A percentile compares a stretch with the other conserved stretches of the same genome.
Evolutionary conservation across 2,329 filamentous ascomycete genomes (phyloP).

Genomic region (Dryadomyces sulphureus): DNA sequence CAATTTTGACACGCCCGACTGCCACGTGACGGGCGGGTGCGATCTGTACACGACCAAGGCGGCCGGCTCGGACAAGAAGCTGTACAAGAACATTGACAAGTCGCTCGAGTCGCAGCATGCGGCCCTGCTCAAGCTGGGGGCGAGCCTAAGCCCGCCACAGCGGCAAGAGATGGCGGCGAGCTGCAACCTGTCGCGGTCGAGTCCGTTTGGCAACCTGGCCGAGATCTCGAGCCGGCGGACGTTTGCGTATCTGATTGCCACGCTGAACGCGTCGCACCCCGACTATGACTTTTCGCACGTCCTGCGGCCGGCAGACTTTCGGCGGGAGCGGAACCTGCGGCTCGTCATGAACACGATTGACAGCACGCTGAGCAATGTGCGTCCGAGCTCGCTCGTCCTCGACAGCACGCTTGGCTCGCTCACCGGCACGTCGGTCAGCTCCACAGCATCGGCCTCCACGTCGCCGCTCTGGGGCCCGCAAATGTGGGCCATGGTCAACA

Average conservation of each 20-base stretch:
- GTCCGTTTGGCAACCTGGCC: constrained; percentile 81
- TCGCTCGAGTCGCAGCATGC: constrained; percentile 86
- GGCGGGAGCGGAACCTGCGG: constrained; percentile 64
- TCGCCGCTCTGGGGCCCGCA: constrained; percentile 66
- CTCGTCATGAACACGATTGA: constrained; percentile 79
- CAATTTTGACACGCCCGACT: constrained; percentile 90
- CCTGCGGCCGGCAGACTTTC: constrained; percentile 78
- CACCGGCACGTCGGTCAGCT: constrained; percentile 24
- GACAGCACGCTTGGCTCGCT: constrained; percentile 25
- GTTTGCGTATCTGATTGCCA: constrained; percentile 92
- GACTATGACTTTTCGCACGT: constrained; percentile 97
- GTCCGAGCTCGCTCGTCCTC: constrained; percentile 40
- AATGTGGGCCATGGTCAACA: constrained; percentile 86
- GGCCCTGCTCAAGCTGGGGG: constrained; percentile 71
- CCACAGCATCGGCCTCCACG: constrained; percentile 22
- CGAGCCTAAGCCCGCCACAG: constrained; percentile 73
- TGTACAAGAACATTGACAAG: constrained; percentile 90
- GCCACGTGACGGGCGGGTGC: constrained; percentile 82
- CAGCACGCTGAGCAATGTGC: constrained; percentile 72
- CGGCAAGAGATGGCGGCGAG: constrained; percentile 51
- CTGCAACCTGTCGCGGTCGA: constrained; percentile 69
- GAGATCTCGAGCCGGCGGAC: constrained; percentile 80
- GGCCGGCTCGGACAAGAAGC: constrained; percentile 86
- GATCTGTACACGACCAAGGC: constrained; percentile 97
- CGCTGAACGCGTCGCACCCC: constrained; percentile 85